Conservation (phyloP, 164 flowering plant genomes). For the Chimonanthus praecox region DNA sequence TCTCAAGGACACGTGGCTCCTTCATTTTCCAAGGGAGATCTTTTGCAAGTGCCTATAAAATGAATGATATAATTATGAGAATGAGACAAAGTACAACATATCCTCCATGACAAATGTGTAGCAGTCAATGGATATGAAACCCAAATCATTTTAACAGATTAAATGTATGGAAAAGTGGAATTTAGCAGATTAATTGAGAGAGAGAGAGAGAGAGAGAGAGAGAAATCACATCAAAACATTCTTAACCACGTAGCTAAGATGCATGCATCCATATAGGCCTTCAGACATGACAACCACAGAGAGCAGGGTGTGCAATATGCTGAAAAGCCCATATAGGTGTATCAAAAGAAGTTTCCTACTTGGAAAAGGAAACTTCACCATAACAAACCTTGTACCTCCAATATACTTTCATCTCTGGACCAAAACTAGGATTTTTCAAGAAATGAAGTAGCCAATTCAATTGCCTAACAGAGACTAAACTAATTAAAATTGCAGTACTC, state of each 20-base stretch:
- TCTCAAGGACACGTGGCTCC: conserved; percentile 81
- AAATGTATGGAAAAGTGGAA: background rate
- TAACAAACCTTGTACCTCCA: background rate
- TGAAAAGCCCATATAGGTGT: background rate
- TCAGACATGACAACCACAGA: background rate
- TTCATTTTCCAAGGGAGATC: conserved; percentile 93
- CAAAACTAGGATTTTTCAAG: background rate
- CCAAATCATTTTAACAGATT: background rate
- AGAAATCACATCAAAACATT: no score
- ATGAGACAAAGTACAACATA: background rate
- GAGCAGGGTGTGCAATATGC: background rate
- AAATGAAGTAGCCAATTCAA: no score
- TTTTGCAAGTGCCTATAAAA: conserved; percentile 87
- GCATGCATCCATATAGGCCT: background rate
- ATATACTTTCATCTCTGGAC: background rate
- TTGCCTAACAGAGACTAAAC: background rate
- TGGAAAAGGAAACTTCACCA: background rate
- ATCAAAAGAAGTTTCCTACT: background rate
- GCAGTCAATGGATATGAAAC: background rate
- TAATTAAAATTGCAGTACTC: background rate
- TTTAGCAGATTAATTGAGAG: background rate
- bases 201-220: no score
- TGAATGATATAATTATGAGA: background rate
- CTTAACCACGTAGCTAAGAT: no score
- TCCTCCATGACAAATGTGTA: background rate